Base-by-base conservation (phyloP, 2,329 filamentous ascomycete genomes). In the Truncatella angustata region DNA sequence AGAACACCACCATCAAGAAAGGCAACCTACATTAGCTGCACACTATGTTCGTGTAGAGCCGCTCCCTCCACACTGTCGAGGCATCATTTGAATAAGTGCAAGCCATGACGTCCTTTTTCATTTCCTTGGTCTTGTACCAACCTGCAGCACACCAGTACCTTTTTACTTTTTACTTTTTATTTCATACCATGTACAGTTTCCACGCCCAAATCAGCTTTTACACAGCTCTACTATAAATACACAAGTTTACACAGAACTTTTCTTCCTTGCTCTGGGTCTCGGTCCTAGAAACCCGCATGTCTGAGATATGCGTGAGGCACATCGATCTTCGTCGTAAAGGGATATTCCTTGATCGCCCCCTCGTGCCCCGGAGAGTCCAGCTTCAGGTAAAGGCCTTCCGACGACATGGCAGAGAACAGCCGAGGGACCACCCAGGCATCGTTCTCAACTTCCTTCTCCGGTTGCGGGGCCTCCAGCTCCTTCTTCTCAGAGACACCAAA, bases 381-480 rank as follows among this genome's bases (percentile, higher is more conserved):
- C 21, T 28, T 42, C 37, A 85, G 52, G 56, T 79, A 86, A 14
- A 88, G 63, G 4, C 85, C 86, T 14, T 77, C 70, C 47, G 81
- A 78, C 0, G 86, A 85, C 16, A 87, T 69, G 9, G 79, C 84
- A 20, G 86, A 86, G 62, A 90, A 90, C 52, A 78, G 73, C 23
- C 67, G 68, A 3, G 55, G 58, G 4, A 67, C 30, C 52, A 73
- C 37, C 14, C 65, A 50, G 5, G 67, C 36, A 5, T 57, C 51
- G 16, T 54, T 68, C 51, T 53, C 56, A 50, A 45, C 61, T 61
- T 51, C 53, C 44, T 32, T 40, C 10, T 43, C 53, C 50, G 14
- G 28, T 30, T 28, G 10, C 5, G 30, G 39, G 4, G 28, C 51
- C 49, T 40, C 44, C 1, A 62, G 28, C 7, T 57, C 32, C 56